A percentile compares a stretch with the other conserved stretches of the same genome.
Evolutionary conservation across 805 yeast genomes (phyloP).

Genomic region (Saccharomycopsis fodiens): DNA sequence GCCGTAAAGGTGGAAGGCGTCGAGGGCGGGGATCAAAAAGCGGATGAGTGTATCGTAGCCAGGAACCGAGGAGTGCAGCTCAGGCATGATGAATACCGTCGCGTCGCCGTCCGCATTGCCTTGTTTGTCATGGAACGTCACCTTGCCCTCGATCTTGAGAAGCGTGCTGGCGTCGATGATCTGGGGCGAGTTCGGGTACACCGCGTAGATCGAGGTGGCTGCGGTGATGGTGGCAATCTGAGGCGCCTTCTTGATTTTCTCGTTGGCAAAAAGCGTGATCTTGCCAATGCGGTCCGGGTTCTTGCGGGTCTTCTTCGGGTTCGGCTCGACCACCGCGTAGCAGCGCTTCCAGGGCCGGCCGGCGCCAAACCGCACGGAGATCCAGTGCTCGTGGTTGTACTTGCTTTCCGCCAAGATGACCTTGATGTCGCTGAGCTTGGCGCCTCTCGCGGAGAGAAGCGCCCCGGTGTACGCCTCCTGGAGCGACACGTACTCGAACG

Average conservation of each 20-base stretch:
- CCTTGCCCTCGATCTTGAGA: slow-evolving; percentile 81
- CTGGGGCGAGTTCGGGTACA: slow-evolving; percentile 80
- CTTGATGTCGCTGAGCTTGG: slow-evolving; percentile 77
- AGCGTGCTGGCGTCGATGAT: slow-evolving; percentile 83
- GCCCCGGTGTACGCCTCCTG: slow-evolving; percentile 98
- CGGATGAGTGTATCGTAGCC: slow-evolving; percentile 82
- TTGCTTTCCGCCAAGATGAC: slow-evolving; percentile 80
- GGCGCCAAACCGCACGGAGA: slow-evolving; percentile 85
- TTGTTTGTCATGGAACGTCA: slow-evolving; percentile 44
- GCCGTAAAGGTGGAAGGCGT: slow-evolving; percentile 74
- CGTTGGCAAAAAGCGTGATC: slow-evolving; percentile 75
- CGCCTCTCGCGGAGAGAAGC: slow-evolving; percentile 82
- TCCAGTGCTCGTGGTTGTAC: slow-evolving; percentile 89
- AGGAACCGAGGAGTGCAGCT: slow-evolving; percentile 71
- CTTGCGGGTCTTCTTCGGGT: slow-evolving; percentile 37
- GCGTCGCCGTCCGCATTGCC: slow-evolving; percentile 33
- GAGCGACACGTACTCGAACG: slow-evolving; percentile 71
- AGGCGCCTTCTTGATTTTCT: slow-evolving; percentile 55
- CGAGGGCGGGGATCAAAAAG: slow-evolving; percentile 66
- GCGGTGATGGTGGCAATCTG: slow-evolving; percentile 73
- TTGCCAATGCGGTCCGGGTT: slow-evolving; percentile 42
- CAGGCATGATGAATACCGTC: slow-evolving; percentile 76
- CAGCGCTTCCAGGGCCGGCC: slow-evolving; percentile 98
- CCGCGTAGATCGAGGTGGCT: slow-evolving; percentile 73
- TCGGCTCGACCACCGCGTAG: slow-evolving; percentile 79